A percentile compares a stretch with the other conserved stretches of the same genome.
Conservation (phyloP, 768 basidiomycete species). For the Mycena belliarum region DNA sequence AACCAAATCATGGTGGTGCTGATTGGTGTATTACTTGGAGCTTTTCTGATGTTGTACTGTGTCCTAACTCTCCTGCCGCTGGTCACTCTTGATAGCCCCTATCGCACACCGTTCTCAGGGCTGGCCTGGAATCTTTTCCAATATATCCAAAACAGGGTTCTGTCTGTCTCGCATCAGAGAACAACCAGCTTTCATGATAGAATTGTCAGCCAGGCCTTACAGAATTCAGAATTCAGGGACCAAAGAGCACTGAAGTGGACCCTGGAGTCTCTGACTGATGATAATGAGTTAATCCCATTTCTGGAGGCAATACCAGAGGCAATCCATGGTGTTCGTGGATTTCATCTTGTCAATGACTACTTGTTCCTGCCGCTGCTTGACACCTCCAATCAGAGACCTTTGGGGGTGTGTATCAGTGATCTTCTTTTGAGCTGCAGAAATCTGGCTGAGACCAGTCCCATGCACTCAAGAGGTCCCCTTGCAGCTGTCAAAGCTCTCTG, state of each 20-base stretch:
- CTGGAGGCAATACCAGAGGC: not conserved
- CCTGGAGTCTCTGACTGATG: not conserved
- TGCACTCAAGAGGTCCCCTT: not conserved
- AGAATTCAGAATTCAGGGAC: not conserved
- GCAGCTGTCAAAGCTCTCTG: not conserved
- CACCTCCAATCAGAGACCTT: no score
- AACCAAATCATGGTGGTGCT: not conserved
- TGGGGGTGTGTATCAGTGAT: not conserved
- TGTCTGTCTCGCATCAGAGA: not conserved
- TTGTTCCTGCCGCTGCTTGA: not conserved
- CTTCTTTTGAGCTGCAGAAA: not conserved
- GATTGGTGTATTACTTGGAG: not conserved
- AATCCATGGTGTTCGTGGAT: not conserved
- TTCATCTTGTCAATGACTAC: not conserved
- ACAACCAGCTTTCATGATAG: not conserved
- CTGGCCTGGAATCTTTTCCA: not conserved
- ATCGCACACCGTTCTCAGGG: conserved; percentile 6
- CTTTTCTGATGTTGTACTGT: not conserved
- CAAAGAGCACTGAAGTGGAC: not conserved
- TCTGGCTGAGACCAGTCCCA: not conserved
- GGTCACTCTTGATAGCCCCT: conserved; percentile 1
- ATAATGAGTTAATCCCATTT: not conserved
- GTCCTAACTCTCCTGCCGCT: not conserved
- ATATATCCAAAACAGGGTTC: no score
- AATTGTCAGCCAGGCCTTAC: not conserved